Evolutionary conservation across 805 yeast genomes (phyloP), one percentile per base, ranked within the genome.

Genomic region (Saccharomycopsis javanensis): DNA sequence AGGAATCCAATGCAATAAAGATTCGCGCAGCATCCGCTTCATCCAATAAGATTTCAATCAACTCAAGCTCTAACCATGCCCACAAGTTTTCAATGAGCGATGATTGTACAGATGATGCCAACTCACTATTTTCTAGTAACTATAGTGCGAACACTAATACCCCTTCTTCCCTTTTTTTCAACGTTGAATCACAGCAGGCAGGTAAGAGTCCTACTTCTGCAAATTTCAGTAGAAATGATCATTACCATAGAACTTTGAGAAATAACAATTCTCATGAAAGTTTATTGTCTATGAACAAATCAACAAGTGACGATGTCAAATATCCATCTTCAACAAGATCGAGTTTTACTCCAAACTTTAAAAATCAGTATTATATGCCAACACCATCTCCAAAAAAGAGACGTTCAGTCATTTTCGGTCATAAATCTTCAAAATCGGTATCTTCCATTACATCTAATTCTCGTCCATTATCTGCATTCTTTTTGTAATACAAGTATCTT

Each of bases 271-370:
- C 59, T 5, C 46, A 51, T 15, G 56, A 52, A 16, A 55, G 58
- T 20, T 50, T 58, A 11, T 37, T 58, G 10, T 55, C 58, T 5
- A 2, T 58, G 51, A 58, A 58, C 54, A 58, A 56, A 48, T 35
- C 54, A n/a, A 33, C 35, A 16, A 33, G 20, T 15, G 54, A 28
- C n/a, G 48, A 42, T 7, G 28, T 42, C 15, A 42, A 15, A 11
- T 42, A 16, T 5, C 15, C 23, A 6, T n/a, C 48, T 42, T 20
- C 48, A 3, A 13, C 28, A 20, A 42, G 23, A 25, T 18, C 27
- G 2, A 42, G 25, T 20, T 42, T 20, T 8, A 20, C 48, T 20
- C 48, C 48, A 5, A 42, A 42, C n/a, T 42, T 42, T n/a, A 42
- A 42, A 11, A 23, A 42, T 8, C 48, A 42, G 15, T 42, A 42